phyloP scores from a whole-genome alignment of 768 basidiomycete genomes.

The Gymnopilus junonius region DNA sequence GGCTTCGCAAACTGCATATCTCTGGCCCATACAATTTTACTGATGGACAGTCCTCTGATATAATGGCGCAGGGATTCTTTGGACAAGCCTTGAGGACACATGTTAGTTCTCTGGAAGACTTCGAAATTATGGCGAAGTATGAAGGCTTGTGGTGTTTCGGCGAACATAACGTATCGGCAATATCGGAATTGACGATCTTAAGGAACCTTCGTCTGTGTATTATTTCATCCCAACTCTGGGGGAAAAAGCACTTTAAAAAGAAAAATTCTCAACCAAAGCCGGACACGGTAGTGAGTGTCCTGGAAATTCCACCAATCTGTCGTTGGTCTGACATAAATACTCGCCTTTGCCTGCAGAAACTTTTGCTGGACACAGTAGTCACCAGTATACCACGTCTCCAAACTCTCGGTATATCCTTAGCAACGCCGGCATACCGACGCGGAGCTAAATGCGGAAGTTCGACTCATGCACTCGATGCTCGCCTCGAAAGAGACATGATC shows the following conservation, averaged over 20 bases:
- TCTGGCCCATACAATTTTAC: background rate
- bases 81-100: background rate
- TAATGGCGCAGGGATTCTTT: background rate
- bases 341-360: background rate
- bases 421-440: background rate
- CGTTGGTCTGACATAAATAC: no score
- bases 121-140: background rate
- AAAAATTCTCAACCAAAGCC: background rate
- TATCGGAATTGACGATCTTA: background rate
- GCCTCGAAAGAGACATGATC: background rate
- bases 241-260: background rate
- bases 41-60: background rate
- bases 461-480: background rate
- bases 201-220: background rate
- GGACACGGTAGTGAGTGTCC: background rate
- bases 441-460: background rate
- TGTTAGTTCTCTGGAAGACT: background rate
- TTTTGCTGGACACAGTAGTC: background rate
- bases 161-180: background rate
- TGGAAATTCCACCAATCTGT: no score
- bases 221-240: background rate
- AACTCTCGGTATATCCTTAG: background rate
- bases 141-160: conserved; percentile 10
- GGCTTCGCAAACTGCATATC: background rate
- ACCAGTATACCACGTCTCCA: background rate